These are phyloP conservation scores for Wickerhamomyces queroliae DNA, from an alignment of 805 yeast species.

Conservation along the genomic window DNA sequence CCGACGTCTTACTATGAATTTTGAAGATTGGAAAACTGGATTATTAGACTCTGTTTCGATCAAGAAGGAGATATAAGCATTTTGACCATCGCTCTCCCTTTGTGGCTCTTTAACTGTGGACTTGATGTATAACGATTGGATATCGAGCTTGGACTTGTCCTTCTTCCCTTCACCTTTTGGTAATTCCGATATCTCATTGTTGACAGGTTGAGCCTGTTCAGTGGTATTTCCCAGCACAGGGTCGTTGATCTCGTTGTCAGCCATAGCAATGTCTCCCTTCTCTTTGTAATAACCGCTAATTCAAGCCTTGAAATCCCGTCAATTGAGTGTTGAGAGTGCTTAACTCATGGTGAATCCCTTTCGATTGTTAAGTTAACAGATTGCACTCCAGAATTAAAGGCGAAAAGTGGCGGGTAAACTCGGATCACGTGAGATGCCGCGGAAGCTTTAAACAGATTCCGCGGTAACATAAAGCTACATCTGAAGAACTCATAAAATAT, in stretches of 20 bases:
- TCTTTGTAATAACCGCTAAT: too few relatives aligned
- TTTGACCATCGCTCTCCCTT: constrained; percentile 68
- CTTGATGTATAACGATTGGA: constrained; percentile 22
- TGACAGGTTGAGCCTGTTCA: background rate
- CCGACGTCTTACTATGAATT: constrained; percentile 62
- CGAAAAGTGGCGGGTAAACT: too few relatives aligned
- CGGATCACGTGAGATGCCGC: too few relatives aligned
- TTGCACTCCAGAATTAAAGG: too few relatives aligned
- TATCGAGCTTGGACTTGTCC: constrained; percentile 2
- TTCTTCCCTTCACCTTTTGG: background rate
- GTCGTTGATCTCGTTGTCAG: background rate
- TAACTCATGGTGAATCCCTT: too few relatives aligned
- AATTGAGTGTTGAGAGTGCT: too few relatives aligned
- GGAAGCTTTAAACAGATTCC: too few relatives aligned
- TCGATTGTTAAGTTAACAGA: too few relatives aligned
- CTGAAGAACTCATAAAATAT: too few relatives aligned
- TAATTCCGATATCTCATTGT: background rate
- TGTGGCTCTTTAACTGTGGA: constrained; percentile 52
- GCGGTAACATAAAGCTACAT: too few relatives aligned
- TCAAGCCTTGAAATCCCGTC: background rate
- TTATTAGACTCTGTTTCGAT: constrained; percentile 58
- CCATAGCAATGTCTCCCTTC: background rate
- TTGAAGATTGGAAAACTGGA: constrained; percentile 43
- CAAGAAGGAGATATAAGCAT: constrained; percentile 70
- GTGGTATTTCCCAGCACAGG: background rate